These are phyloP conservation scores for Setomelanomma holmii DNA, from an alignment of 2,329 filamentous ascomycete species.

Conservation along the genomic window DNA sequence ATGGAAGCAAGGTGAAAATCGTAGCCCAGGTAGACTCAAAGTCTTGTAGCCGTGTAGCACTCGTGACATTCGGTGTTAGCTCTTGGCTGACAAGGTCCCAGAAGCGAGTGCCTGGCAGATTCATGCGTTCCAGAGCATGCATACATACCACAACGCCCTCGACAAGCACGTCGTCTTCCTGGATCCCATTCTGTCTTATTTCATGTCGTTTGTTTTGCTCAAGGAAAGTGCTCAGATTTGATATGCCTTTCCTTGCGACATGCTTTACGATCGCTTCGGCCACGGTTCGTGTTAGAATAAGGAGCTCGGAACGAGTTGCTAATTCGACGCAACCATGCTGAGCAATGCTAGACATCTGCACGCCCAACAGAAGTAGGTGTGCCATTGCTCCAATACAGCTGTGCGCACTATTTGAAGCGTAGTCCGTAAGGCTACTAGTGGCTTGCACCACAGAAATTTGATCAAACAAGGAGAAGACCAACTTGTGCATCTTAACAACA, in stretches of 20 bases:
- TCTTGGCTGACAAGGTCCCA: constrained; percentile 53
- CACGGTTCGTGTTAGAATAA: constrained; percentile 42
- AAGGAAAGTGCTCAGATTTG: constrained; percentile 52
- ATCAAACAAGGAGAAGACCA: constrained; percentile 39
- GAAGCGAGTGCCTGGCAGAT: constrained; percentile 46
- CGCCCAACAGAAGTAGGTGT: constrained; percentile 36
- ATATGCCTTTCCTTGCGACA: constrained; percentile 42
- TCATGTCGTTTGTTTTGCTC: constrained; percentile 53
- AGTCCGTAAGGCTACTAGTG: not conserved
- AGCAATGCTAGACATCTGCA: constrained; percentile 43
- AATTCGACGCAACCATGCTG: constrained; percentile 30
- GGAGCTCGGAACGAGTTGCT: constrained; percentile 20
- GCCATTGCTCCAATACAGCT: constrained; percentile 28
- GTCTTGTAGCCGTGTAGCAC: constrained; percentile 32
- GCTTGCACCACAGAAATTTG: constrained; percentile 23
- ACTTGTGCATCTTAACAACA: constrained; percentile 50
- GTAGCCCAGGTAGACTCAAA: constrained; percentile 51
- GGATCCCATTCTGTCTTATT: constrained; percentile 58
- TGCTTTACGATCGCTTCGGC: constrained; percentile 48
- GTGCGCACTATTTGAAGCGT: not conserved
- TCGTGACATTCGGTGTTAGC: constrained; percentile 27
- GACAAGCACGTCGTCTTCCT: constrained; percentile 51
- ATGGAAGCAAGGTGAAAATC: constrained; percentile 62
- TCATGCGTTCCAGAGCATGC: constrained; percentile 49
- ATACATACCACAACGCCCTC: constrained; percentile 58